These are phyloP conservation scores for Termitomyces sp. DNA, from an alignment of 1,284 basidiomycete genomes.

Conservation along the genomic window DNA sequence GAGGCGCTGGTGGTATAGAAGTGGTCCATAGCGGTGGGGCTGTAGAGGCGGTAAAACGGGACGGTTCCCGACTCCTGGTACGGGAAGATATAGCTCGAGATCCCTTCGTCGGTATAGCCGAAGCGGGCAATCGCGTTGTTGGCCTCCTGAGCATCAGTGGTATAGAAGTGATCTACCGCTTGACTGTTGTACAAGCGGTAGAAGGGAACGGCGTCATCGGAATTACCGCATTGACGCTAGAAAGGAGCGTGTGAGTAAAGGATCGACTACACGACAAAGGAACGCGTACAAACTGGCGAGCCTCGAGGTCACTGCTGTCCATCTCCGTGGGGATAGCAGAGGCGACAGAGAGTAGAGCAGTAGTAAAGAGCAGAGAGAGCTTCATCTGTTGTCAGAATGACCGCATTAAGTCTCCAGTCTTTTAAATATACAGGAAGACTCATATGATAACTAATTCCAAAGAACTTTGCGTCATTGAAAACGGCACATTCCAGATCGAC, in stretches of 20 bases:
- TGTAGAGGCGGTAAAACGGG: slow-evolving; percentile 13
- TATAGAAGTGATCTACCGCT: slow-evolving; percentile 11
- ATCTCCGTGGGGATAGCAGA: neutral
- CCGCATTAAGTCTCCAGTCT: neutral
- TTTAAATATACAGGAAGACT: neutral
- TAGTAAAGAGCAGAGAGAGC: neutral
- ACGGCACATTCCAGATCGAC: neutral
- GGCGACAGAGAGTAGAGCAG: neutral
- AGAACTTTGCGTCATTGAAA: neutral
- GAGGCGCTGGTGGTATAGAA: slow-evolving; percentile 10
- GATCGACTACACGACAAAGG: neutral
- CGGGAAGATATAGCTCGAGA: slow-evolving; percentile 11
- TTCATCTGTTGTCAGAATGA: neutral
- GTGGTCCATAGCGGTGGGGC: slow-evolving; percentile 2
- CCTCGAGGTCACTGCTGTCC: neutral
- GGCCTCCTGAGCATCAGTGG: neutral
- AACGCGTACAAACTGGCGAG: neutral
- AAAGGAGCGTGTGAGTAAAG: neutral
- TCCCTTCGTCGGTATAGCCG: slow-evolving; percentile 12
- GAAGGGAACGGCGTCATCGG: neutral
- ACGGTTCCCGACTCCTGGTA: slow-evolving; percentile 4
- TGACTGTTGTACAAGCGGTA: slow-evolving; percentile 9
- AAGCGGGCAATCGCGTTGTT: neutral
- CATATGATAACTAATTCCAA: neutral
- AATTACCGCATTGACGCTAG: neutral